Evolutionary conservation across 805 yeast genomes (phyloP).

Genomic region (Priceomyces haplophilus): DNA sequence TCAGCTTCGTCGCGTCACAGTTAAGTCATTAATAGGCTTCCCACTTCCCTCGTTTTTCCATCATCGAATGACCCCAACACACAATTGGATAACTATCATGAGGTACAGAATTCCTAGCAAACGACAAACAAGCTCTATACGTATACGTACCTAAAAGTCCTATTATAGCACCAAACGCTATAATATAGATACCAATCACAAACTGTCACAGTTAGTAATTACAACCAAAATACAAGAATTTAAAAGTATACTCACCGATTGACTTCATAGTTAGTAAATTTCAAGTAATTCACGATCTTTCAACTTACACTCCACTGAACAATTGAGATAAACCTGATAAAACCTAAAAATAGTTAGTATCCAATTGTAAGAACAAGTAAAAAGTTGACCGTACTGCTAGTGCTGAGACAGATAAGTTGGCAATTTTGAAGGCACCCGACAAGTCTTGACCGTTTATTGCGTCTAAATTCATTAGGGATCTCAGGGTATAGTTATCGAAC

Average conservation of each 20-base stretch:
- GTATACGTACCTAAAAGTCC: constrained; percentile 45
- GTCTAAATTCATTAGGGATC: constrained; percentile 41
- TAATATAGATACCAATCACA: constrained; percentile 56
- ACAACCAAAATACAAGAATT: neutral
- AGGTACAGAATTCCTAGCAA: too few relatives aligned
- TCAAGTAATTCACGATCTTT: neutral
- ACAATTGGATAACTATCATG: too few relatives aligned
- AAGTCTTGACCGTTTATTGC: constrained; percentile 41
- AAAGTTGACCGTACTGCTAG: constrained; percentile 43
- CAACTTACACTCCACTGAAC: constrained; percentile 46
- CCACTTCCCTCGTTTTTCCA: too few relatives aligned
- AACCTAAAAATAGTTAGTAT: constrained; percentile 27
- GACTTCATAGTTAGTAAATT: constrained; percentile 26
- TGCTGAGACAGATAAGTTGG: constrained; percentile 55
- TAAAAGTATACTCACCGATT: constrained; percentile 25
- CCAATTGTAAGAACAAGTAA: neutral
- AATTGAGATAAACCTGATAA: constrained; percentile 50
- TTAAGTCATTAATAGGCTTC: neutral
- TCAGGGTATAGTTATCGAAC: neutral
- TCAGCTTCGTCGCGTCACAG: neutral
- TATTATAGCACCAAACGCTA: constrained; percentile 52
- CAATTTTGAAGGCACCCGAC: constrained; percentile 45
- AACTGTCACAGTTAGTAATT: constrained; percentile 38
- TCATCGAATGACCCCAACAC: too few relatives aligned
- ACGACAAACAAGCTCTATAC: too few relatives aligned